Evolutionary conservation across 352 stramenopile species (phyloP).

Genomic region (Saprolegnia parasitica): DNA sequence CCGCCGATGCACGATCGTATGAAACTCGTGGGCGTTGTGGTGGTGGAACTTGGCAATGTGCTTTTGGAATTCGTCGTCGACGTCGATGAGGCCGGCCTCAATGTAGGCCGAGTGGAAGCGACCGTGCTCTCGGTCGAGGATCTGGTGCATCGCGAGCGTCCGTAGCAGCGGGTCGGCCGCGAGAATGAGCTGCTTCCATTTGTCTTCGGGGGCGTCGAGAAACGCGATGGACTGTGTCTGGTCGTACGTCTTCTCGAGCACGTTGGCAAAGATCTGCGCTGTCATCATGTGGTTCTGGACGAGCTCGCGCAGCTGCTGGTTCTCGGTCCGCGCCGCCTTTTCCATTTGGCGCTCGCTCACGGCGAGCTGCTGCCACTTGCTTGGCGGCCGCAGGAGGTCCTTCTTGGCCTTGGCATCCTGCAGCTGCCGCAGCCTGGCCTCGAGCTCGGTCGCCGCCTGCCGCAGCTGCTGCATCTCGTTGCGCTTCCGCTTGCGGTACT

Average conservation of each 20-base stretch:
- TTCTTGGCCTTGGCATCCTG: neutral
- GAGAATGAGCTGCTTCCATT: neutral
- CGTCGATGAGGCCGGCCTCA: conserved; percentile 10
- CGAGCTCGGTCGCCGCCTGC: neutral
- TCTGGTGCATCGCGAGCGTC: neutral
- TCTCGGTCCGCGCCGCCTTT: conserved; percentile 1
- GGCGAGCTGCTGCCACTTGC: conserved; percentile 1
- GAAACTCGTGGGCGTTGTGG: conserved; percentile 5
- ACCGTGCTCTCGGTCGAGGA: neutral
- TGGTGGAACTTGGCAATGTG: conserved; percentile 8
- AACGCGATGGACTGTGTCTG: neutral
- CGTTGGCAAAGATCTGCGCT: conserved; percentile 12
- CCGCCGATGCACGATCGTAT: conserved; percentile 1
- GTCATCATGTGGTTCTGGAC: conserved; percentile 7
- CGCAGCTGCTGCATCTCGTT: neutral
- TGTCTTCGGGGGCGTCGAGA: conserved; percentile 1
- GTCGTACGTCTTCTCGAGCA: conserved; percentile 10
- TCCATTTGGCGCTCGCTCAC: conserved; percentile 2
- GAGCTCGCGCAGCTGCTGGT: neutral
- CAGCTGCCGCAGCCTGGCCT: neutral
- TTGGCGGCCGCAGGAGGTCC: neutral
- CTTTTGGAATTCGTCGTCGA: conserved; percentile 6
- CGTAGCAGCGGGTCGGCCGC: neutral
- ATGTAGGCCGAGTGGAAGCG: neutral
- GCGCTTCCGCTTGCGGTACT: conserved; percentile 7